phyloP scores from a whole-genome alignment of 2,329 filamentous ascomycete species.

The Colletotrichum sp. region DNA sequence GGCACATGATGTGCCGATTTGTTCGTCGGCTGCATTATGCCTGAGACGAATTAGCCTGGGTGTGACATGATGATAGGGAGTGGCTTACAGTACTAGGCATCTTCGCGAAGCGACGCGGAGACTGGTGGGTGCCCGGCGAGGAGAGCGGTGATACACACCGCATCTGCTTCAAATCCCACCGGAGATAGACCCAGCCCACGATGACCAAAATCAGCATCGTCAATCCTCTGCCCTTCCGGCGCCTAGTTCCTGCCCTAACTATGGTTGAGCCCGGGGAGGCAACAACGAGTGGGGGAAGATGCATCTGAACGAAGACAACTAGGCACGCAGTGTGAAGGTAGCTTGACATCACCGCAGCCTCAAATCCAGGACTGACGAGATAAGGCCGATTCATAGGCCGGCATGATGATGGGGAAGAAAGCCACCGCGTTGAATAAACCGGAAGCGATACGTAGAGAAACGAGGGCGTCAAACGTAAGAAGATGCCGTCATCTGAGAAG shows the following conservation, averaged over 20 bases:
- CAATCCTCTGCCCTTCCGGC: neutral
- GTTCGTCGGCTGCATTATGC: neutral
- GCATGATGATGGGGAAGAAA: neutral
- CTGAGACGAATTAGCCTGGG: neutral
- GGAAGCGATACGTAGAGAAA: neutral
- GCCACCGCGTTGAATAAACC: neutral
- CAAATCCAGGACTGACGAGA: neutral
- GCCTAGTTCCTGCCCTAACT: neutral
- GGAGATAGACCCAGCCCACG: neutral
- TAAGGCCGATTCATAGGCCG: neutral
- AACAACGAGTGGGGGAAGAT: neutral
- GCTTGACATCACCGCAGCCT: neutral
- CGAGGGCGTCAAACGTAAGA: neutral
- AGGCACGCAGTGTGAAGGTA: neutral
- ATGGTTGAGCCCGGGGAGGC: neutral
- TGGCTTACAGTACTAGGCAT: neutral
- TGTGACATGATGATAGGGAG: neutral
- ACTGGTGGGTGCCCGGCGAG: neutral
- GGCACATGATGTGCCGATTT: rapidly evolving
- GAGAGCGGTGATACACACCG: neutral
- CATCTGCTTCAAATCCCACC: neutral
- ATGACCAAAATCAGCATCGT: neutral
- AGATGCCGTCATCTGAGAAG: neutral
- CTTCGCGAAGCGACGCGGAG: neutral
- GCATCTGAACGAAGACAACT: neutral